Conservation (phyloP, 1,284 basidiomycete genomes). For the Lignosus rhinocerotis region DNA sequence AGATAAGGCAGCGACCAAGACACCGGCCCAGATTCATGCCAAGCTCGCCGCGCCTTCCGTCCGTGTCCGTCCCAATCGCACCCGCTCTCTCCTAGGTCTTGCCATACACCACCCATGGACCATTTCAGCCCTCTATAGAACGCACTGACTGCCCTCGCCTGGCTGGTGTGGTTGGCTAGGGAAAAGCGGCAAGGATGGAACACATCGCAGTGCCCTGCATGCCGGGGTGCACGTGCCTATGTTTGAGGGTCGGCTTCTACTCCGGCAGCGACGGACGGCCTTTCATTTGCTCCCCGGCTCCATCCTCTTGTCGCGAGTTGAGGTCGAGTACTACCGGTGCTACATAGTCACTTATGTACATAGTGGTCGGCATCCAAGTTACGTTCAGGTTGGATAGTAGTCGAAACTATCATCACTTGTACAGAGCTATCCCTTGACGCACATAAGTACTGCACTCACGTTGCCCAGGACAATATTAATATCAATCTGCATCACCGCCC, state of each 20-base stretch:
- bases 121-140: not conserved
- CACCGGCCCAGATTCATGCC: slow-evolving; percentile 11
- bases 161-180: too few species aligned
- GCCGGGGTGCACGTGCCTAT: too few species aligned
- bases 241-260: not conserved
- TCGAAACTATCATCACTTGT: too few species aligned
- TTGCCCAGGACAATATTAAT: not conserved
- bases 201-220: too few species aligned
- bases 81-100: not conserved
- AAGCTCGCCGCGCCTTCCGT: not conserved
- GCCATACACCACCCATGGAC: not conserved
- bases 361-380: too few species aligned
- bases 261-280: slow-evolving; percentile 19
- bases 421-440: too few species aligned
- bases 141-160: not conserved
- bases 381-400: too few species aligned
- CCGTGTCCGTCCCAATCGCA: slow-evolving; percentile 12
- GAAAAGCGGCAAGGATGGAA: too few species aligned
- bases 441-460: too few species aligned
- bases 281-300: slow-evolving; percentile 23
- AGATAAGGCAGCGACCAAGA: slow-evolving; percentile 14
- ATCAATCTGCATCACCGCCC: not conserved
- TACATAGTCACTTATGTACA: too few species aligned
- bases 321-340: too few species aligned
- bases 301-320: not conserved